Base-by-base conservation (phyloP, 495 filamentous ascomycete genomes). In the Daldinia concentrica region DNA sequence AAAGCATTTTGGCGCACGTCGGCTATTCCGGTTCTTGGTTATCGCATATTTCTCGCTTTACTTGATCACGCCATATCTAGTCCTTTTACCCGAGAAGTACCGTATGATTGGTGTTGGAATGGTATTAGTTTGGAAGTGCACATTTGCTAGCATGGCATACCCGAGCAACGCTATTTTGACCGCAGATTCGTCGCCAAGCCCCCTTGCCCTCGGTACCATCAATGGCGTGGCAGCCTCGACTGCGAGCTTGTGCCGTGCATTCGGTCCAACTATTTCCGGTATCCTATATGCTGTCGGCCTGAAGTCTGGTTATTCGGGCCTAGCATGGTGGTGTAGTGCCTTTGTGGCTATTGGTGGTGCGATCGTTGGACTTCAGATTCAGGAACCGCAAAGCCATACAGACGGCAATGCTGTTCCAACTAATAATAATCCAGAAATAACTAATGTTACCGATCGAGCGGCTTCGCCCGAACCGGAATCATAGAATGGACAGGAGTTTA, bases 151-250 rank as follows among this genome's bases (percentile, higher is more conserved):
- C 41, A 87, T 97, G 77, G 88, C 93, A 0, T 98, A 95, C 80
- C 95, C 95, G 22, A 89, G 90, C 63, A 93, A 92, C 62, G 89
- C 89, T 9, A 94, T 98, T 51, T 87, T 98, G 50, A 85, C 97
- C 26, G 89, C 91, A 52, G 94, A 97, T 78, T 89, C 93, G 43
- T 90, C 93, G 5, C 92, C 94, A 2, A 91, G 90, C 0, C 88
- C 88, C 29, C 86, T 92, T 19, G 90, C 94, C 8, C 88, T 98
- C 12, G 95, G 95, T 0, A 90, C 91, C 6, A 91, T 99, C 80
- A 98, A 98, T 71, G 95, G 95, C 36, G 89, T 93, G n/a, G 92
- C 93, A 7, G 93, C 93, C 29, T 97, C 93, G 14, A 92, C 91
- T 6, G 95, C 96, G 24, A 97, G 93, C 76, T 80, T 98, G 43